Base-by-base conservation (phyloP, 2,329 filamentous ascomycete genomes). In the Trichoderma oligosporum region DNA sequence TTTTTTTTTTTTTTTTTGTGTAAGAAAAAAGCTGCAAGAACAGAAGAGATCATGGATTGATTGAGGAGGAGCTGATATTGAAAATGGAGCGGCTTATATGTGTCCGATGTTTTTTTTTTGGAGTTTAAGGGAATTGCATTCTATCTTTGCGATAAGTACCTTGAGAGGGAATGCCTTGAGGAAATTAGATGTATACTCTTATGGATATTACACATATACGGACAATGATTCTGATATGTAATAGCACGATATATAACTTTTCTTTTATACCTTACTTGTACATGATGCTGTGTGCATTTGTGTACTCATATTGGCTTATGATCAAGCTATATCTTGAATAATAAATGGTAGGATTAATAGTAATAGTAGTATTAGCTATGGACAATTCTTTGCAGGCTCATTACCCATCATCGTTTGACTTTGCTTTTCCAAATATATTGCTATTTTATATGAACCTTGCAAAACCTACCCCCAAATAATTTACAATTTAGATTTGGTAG, bases 401-500 rank as follows among this genome's bases (percentile, higher is more conserved):
- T 29, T 24, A 18, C 11, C 41, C n/a, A 46, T 51, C 14, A 25
- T 14, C 35, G 14, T n/a, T 42, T 12, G 25, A 7, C 25, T 1
- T 24, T 41, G 24, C 9, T 16, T 24, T 7, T 42, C 35, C 4
- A 31, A 31, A 24, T n/a, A 52, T 12, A 4, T 11, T 18, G 25
- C 24, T 4, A 29, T 16, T 45, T 29, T 14, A 18, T 11, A 45
- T 35, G 9, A 24, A 16, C 14, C 38, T 12, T 22, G 2, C 2
- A 12, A 22, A 46, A n/a, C 12, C 4, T 18, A 42, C n/a, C 27
- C 24, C n/a, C 3, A 16, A 33, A n/a, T 4, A 7, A 31, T 48
- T 64, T 61, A 80, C 55, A 80, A 47, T 60, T 75, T 79, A 16
- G 74, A 52, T 60, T 66, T 70, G 48, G 68, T 71, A 1, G 76